Conservation (phyloP, 352 stramenopile species). For the Thalassiosira mediterranea region DNA sequence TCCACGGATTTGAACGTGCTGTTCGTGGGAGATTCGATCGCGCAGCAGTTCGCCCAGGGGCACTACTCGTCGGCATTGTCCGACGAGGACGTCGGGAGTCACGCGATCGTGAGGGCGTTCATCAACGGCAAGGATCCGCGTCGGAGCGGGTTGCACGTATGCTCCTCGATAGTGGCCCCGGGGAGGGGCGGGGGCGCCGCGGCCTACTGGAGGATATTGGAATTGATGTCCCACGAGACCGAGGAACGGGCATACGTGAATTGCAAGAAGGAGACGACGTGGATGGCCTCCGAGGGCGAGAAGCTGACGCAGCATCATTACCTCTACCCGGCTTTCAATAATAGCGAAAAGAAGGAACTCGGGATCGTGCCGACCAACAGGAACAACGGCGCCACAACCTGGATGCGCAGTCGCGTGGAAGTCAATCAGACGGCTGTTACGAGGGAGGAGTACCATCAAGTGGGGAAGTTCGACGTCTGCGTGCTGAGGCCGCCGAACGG, state of each 20-base stretch:
- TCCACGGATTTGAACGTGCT: conserved; percentile 47
- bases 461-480: conserved; percentile 25
- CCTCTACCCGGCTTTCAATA: background rate
- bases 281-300: background rate
- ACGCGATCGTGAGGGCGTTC: background rate
- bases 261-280: conserved; percentile 9
- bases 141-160: conserved; percentile 22
- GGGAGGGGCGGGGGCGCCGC: conserved; percentile 29
- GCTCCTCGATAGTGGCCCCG: conserved; percentile 15
- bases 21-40: conserved; percentile 50
- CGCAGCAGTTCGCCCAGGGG: conserved; percentile 40
- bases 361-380: background rate
- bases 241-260: conserved; percentile 2
- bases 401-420: background rate
- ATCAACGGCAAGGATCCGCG: conserved; percentile 5
- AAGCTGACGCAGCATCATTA: background rate
- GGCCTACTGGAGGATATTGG: conserved; percentile 26
- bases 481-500: conserved; percentile 22
- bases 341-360: background rate
- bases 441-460: background rate
- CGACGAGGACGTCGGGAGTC: background rate
- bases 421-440: background rate
- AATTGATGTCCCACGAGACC: background rate
- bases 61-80: conserved; percentile 33
- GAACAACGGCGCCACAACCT: conserved; percentile 2